Percentiles rank a stretch among this genome's conserved stretches.
Evolutionary conservation across 371 early-diverging fungal genomes (phyloP).

Genomic region (Apophysomyces sp.): DNA sequence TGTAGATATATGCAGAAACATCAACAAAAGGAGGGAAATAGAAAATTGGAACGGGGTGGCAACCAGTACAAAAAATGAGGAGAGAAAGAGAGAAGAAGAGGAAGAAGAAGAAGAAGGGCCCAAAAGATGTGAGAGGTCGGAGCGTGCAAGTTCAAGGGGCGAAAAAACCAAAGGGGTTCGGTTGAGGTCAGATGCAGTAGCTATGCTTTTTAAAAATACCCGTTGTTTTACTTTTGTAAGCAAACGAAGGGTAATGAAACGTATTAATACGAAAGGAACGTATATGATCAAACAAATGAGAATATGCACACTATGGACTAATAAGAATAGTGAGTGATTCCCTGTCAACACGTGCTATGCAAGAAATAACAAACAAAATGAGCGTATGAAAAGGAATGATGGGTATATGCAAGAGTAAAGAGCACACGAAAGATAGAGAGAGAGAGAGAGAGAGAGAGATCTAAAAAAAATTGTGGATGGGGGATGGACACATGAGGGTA

Average conservation of each 20-base stretch:
- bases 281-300: too few species aligned
- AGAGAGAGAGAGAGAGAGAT: background rate
- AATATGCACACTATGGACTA: background rate
- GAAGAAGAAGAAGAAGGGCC: background rate
- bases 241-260: background rate
- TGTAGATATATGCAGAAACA: conserved; percentile 2
- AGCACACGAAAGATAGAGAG: background rate
- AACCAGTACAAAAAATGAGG: background rate
- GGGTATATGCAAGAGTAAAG: background rate
- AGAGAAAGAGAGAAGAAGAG: conserved; percentile 3
- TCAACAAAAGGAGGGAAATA: background rate
- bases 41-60: conserved; percentile 7
- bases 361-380: background rate
- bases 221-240: background rate
- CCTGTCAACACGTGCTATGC: background rate
- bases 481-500: conserved; percentile 1
- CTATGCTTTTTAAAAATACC: background rate
- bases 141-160: conserved; percentile 10
- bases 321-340: background rate
- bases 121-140: background rate
- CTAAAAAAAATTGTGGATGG: background rate
- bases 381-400: background rate
- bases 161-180: background rate
- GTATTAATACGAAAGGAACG: background rate
- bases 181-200: conserved; percentile 4